Conservation (phyloP, 179 eudicot genomes). For the Beta corolliflora region DNA sequence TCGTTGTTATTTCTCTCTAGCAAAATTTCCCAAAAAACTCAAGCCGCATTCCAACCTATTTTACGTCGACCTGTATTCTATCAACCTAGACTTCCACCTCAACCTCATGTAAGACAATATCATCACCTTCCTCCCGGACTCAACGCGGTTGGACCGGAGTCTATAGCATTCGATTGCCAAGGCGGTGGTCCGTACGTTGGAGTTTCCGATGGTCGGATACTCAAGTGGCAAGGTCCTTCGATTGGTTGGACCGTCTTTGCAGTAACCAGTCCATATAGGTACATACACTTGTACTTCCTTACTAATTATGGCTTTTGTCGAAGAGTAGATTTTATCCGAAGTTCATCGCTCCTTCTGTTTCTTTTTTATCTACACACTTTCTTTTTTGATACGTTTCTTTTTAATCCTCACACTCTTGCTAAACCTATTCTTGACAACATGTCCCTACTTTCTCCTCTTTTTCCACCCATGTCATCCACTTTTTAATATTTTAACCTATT, state of each 20-base stretch:
- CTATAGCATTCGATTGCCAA: constrained; percentile 29
- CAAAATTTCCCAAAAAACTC: background rate
- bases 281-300: background rate
- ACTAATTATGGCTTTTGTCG: too few relatives aligned
- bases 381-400: too few relatives aligned
- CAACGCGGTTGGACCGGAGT: constrained; percentile 13
- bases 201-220: constrained; percentile 26
- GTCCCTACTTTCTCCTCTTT: too few relatives aligned
- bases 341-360: too few relatives aligned
- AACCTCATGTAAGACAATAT: background rate
- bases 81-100: background rate
- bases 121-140: background rate
- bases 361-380: too few relatives aligned
- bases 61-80: background rate
- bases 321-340: too few relatives aligned
- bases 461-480: too few relatives aligned
- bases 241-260: constrained; percentile 25
- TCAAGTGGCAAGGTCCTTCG: constrained; percentile 1
- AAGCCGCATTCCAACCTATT: background rate
- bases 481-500: too few relatives aligned
- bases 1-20: background rate
- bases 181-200: constrained; percentile 33
- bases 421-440: too few relatives aligned
- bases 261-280: constrained; percentile 13
- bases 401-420: too few relatives aligned